phyloP scores from a whole-genome alignment of 768 basidiomycete species.

The Suillus placidus region DNA sequence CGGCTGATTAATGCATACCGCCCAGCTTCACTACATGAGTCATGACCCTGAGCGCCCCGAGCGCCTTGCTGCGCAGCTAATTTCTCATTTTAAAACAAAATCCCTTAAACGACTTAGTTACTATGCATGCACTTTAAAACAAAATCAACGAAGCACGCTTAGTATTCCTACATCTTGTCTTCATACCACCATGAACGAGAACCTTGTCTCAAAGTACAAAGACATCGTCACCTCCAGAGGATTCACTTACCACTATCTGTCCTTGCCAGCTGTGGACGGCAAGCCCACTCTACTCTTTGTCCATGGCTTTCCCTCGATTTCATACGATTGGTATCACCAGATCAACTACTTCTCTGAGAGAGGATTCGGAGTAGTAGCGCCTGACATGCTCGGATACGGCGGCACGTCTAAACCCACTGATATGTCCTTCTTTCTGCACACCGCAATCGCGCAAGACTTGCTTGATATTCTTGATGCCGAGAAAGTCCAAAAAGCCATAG shows the following conservation, averaged over 20 bases:
- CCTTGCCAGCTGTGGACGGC: slow-evolving; percentile 23
- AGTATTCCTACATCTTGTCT: neutral
- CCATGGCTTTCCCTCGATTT: slow-evolving; percentile 48
- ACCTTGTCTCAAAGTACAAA: slow-evolving; percentile 34
- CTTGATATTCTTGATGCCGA: slow-evolving; percentile 44
- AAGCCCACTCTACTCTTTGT: slow-evolving; percentile 46
- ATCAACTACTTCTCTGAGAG: slow-evolving; percentile 39
- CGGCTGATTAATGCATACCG: neutral
- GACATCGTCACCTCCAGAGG: slow-evolving; percentile 34
- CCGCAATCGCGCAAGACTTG: slow-evolving; percentile 35
- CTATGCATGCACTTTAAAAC: neutral
- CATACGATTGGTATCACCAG: slow-evolving; percentile 46
- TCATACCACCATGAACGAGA: slow-evolving; percentile 25
- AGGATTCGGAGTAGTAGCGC: slow-evolving; percentile 48
- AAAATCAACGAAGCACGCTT: neutral
- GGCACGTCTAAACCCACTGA: slow-evolving; percentile 45
- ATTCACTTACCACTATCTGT: slow-evolving; percentile 41
- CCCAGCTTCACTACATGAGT: neutral
- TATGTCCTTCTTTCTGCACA: slow-evolving; percentile 28
- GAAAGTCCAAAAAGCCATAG: slow-evolving; percentile 32
- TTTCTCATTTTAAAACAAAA: neutral
- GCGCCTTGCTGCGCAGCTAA: neutral
- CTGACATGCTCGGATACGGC: slow-evolving; percentile 52
- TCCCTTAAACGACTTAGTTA: neutral
- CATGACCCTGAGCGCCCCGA: neutral